Base-by-base conservation (phyloP, 352 stramenopile genomes). In the Globisporangium megalacanthum region DNA sequence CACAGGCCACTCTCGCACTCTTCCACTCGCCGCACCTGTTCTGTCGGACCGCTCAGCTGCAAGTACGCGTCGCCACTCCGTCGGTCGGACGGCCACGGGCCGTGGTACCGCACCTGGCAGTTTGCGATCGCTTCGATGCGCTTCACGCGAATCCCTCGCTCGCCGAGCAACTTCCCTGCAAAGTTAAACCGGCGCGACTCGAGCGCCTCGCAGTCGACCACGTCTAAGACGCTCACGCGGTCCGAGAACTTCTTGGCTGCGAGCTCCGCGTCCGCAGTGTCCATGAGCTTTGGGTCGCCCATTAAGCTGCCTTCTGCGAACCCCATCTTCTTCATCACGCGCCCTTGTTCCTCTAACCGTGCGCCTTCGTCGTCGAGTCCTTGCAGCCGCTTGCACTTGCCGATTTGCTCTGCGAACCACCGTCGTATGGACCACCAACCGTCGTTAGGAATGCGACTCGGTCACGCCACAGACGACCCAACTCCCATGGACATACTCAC, bases 141-240 rank as follows among this genome's bases (percentile, higher is more conserved):
- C 66, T 91, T 91, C 31, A 89, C 57, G 56, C 88, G 61, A 15
- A 91, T 72, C 1, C 73, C 81, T 11, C 79, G 68, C 57, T 89
- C 73, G 8, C 81, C 81, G 7, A 91, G 31, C 19, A 91, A 57
- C 51, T 79, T 80, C 0, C 77, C 77, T 4, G 69, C 59, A 33
- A 91, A 88, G 53, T 84, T 79, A 36, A 92, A 92, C 59, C 63
- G 75, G 3, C 70, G 68, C n/a, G 73, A 82, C 35, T 68, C 22
- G 17, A 91, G 53, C 17, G 77, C 70, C 39, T 66, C 66, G 3
- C 20, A 39, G 41, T 72, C 65, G 6, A 77, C 51, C n/a, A 79
- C 57, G 33, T 79, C 65, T 0, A 64, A 39, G 4, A 79, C 51
- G 14, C 58, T 66, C 25, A 79, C 62, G 45, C 66, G 63, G 33